phyloP scores from a whole-genome alignment of 176 grass and related monocot genomes.

The Aegilops umbellulata region DNA sequence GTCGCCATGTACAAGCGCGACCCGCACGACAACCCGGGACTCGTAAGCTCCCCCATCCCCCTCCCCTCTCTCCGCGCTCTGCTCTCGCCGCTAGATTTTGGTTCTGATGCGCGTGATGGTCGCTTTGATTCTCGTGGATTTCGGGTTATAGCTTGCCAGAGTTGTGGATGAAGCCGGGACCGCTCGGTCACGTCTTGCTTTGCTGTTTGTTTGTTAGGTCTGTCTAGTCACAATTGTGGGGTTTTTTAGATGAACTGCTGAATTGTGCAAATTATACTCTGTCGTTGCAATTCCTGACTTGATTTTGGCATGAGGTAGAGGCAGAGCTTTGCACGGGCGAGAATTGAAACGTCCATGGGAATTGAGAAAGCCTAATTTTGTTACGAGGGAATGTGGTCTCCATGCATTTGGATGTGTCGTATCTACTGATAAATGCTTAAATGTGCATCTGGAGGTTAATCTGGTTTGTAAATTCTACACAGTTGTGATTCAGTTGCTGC shows the following conservation, averaged over 20 bases:
- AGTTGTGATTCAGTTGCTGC: not conserved
- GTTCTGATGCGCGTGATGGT: not conserved
- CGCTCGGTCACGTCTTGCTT: not conserved
- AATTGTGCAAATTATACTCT: not conserved
- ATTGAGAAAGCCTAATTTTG: not conserved
- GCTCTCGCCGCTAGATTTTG: not conserved
- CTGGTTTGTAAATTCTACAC: not conserved
- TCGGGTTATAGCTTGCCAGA: not conserved
- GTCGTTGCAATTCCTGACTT: not conserved
- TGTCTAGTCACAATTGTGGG: not conserved
- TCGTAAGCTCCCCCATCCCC: constrained; percentile 50
- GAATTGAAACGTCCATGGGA: not conserved
- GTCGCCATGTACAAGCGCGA: constrained; percentile 96
- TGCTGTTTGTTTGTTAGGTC: not conserved
- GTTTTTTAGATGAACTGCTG: not conserved
- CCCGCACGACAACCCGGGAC: constrained; percentile 44
- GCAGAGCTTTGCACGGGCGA: not conserved
- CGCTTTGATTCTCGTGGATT: constrained; percentile 2
- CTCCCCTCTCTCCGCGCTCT: not conserved
- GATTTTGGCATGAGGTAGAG: not conserved
- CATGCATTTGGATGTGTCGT: not conserved
- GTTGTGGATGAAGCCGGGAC: not conserved
- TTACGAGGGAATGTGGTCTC: not conserved
- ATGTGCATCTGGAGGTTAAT: constrained; percentile 1
- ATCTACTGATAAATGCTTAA: not conserved